Evolutionary conservation across 2,329 filamentous ascomycete genomes (phyloP).

Genomic region (Penicillium hordei): DNA sequence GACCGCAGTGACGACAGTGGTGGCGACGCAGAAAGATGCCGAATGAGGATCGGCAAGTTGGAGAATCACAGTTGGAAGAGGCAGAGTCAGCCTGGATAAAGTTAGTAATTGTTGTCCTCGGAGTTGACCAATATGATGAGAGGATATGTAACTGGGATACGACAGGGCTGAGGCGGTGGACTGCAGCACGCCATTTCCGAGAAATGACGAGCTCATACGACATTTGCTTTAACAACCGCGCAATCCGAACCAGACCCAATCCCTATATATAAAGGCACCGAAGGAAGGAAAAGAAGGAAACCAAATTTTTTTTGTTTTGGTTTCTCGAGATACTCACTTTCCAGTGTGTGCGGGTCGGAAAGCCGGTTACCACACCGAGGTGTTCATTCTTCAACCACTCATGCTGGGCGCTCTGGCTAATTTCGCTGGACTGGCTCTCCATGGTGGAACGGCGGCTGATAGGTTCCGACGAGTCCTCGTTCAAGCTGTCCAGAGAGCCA

Average conservation of each 20-base stretch:
- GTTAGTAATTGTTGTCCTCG: conserved; percentile 15
- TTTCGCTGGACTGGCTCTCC: conserved; percentile 42
- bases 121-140: not conserved
- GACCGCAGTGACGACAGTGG: conserved; percentile 66
- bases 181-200: conserved; percentile 28
- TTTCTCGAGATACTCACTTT: conserved; percentile 52
- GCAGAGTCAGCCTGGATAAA: conserved; percentile 56
- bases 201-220: conserved; percentile 26
- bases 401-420: conserved; percentile 52
- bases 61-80: conserved; percentile 57
- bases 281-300: not conserved
- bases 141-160: not conserved
- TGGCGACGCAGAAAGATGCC: conserved; percentile 63
- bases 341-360: conserved; percentile 64
- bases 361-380: conserved; percentile 57
- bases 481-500: conserved; percentile 53
- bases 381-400: conserved; percentile 55
- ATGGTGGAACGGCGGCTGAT: conserved; percentile 42
- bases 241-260: conserved; percentile 12
- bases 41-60: conserved; percentile 59
- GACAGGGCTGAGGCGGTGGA: not conserved
- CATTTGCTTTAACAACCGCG: conserved; percentile 21
- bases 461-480: conserved; percentile 37
- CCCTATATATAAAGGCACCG: conserved; percentile 28
- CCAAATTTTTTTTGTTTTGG: not conserved